phyloP scores from a whole-genome alignment of 2,329 filamentous ascomycete species.

The Elsinoe necatrix region DNA sequence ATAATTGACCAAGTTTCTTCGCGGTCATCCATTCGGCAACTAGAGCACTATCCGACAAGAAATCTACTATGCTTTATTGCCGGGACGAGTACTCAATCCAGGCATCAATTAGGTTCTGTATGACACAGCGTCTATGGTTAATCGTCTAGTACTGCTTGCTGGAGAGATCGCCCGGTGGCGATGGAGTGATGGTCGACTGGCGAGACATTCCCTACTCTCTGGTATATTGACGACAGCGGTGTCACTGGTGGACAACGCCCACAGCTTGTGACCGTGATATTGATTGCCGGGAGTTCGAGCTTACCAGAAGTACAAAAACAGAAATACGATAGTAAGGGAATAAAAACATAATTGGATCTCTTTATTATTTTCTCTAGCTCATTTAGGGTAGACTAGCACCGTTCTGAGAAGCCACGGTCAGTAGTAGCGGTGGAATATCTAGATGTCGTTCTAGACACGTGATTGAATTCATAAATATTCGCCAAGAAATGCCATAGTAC shows the following conservation, averaged over 20 bases:
- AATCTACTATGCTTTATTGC: neutral
- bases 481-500: neutral
- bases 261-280: neutral
- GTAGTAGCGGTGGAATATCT: no score
- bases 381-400: no score
- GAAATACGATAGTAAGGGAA: no score
- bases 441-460: no score
- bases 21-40: neutral
- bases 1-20: neutral
- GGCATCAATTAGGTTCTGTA: neutral
- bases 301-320: neutral
- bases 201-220: neutral
- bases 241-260: neutral
- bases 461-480: no score
- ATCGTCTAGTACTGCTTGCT: neutral
- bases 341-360: no score
- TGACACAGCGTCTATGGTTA: neutral
- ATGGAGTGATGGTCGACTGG: neutral
- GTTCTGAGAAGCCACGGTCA: no score
- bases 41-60: neutral
- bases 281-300: neutral
- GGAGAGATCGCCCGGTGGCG: conserved; percentile 3
- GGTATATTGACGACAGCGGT: neutral
- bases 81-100: neutral
- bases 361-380: no score